Percentiles rank a stretch among this genome's conserved stretches.
Evolutionary conservation across 441 rosid species (phyloP).

Genomic region (Arabidopsis hybrid): DNA sequence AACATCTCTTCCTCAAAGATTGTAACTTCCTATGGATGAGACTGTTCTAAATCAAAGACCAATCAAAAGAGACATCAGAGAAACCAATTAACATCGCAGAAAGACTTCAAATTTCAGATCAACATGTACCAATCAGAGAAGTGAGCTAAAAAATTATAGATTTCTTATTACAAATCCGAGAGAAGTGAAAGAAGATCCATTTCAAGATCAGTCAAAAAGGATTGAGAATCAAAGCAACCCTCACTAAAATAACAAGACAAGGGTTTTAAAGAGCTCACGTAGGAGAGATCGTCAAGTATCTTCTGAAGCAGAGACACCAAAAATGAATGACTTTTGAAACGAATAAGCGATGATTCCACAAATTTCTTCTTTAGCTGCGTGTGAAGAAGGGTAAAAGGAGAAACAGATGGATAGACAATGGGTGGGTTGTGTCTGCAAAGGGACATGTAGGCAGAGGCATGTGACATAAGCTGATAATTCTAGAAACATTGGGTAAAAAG

Average conservation of each 20-base stretch:
- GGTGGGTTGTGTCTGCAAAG: conserved; percentile 38
- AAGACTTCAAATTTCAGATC: conserved; percentile 23
- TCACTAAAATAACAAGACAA: conserved; percentile 5
- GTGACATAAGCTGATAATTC: conserved; percentile 35
- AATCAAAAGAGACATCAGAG: conserved; percentile 2
- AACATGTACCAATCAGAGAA: conserved; percentile 1
- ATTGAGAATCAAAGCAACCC: neutral
- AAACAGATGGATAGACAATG: conserved; percentile 44
- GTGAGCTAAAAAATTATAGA: conserved; percentile 10
- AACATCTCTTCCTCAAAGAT: neutral
- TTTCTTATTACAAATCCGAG: neutral
- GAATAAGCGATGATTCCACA: conserved; percentile 18
- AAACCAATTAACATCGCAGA: conserved; percentile 2
- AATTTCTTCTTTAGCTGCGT: neutral
- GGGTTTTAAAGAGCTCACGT: conserved; percentile 26
- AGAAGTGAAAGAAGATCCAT: conserved; percentile 15
- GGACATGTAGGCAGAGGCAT: conserved; percentile 37
- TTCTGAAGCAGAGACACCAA: conserved; percentile 9
- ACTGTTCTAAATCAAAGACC: neutral
- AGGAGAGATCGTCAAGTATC: conserved; percentile 18
- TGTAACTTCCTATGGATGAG: neutral
- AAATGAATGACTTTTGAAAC: neutral
- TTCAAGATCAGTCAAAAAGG: neutral
- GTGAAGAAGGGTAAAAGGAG: neutral
- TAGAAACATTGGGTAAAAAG: conserved; percentile 27